Conservation (phyloP, 768 basidiomycete species). For the Piloderma croceum region DNA sequence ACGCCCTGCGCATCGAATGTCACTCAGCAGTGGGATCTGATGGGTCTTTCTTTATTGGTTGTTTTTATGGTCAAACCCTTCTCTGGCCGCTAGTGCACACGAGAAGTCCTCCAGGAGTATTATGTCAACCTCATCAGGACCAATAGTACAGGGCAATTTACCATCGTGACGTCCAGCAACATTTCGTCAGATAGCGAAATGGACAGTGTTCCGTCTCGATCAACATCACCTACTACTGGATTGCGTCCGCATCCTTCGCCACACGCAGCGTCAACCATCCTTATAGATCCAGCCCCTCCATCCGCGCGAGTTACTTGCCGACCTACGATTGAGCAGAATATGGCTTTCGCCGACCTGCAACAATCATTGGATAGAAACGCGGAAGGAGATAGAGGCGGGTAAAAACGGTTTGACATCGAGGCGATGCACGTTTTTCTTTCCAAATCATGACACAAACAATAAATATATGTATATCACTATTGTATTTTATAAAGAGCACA, state of each 20-base stretch:
- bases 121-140: constrained; percentile 90
- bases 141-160: constrained; percentile 58
- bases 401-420: too few relatives aligned
- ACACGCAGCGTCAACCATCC: constrained; percentile 34
- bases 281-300: constrained; percentile 32
- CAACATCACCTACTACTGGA: constrained; percentile 41
- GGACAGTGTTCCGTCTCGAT: constrained; percentile 46
- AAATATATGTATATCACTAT: too few relatives aligned
- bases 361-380: constrained; percentile 33
- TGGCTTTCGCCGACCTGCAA: constrained; percentile 72
- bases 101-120: constrained; percentile 87
- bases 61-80: constrained; percentile 23
- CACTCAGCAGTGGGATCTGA: constrained; percentile 4
- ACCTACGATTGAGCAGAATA: constrained; percentile 77
- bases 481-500: too few relatives aligned
- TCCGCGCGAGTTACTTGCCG: constrained; percentile 43
- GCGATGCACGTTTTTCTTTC: too few relatives aligned
- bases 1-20: constrained; percentile 9
- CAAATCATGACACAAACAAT: too few relatives aligned
- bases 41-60: constrained; percentile 6
- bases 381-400: neutral
- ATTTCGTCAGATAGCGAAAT: constrained; percentile 28
- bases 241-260: constrained; percentile 22
- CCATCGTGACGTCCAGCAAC: constrained; percentile 34
- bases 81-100: constrained; percentile 80